A percentile compares a stretch with the other conserved stretches of the same genome.
These are phyloP conservation scores for Aspergillus bertholletiae DNA, from an alignment of 495 filamentous ascomycete species.

Conservation along the genomic window DNA sequence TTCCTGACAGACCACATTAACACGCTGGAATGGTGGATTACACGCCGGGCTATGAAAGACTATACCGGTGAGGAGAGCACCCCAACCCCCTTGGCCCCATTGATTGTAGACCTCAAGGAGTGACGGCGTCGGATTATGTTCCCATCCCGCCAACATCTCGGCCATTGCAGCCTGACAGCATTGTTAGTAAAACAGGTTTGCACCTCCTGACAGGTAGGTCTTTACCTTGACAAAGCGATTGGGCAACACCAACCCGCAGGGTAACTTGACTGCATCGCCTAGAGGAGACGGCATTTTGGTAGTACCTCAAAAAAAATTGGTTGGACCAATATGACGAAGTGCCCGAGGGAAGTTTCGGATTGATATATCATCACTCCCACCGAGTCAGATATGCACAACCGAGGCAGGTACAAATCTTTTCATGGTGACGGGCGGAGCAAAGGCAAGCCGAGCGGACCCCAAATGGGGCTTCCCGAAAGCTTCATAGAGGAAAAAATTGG, in stretches of 20 bases:
- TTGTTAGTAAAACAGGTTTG: background rate
- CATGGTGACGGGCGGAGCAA: background rate
- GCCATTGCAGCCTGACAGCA: conserved; percentile 45
- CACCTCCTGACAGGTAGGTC: background rate
- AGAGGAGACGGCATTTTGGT: conserved; percentile 29
- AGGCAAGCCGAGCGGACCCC: background rate
- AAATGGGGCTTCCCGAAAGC: background rate
- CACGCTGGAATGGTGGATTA: too few relatives aligned
- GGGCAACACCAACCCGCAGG: conserved; percentile 48
- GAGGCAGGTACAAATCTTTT: background rate
- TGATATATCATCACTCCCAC: background rate
- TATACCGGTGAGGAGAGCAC: conserved; percentile 45
- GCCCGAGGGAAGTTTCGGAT: background rate
- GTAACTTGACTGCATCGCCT: conserved; percentile 43
- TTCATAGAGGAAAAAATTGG: too few relatives aligned
- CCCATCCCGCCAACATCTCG: conserved; percentile 34
- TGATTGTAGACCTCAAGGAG: conserved; percentile 36
- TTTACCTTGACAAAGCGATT: conserved; percentile 52
- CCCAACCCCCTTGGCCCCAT: conserved; percentile 52
- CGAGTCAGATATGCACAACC: background rate
- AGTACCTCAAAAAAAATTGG: background rate
- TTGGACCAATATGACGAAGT: background rate
- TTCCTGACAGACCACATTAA: conserved; percentile 29
- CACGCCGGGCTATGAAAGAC: too few relatives aligned
- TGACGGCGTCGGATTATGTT: conserved; percentile 27